Evolutionary conservation across 805 yeast genomes (phyloP).

Genomic region (Ogataea nakhonphanomensis): DNA sequence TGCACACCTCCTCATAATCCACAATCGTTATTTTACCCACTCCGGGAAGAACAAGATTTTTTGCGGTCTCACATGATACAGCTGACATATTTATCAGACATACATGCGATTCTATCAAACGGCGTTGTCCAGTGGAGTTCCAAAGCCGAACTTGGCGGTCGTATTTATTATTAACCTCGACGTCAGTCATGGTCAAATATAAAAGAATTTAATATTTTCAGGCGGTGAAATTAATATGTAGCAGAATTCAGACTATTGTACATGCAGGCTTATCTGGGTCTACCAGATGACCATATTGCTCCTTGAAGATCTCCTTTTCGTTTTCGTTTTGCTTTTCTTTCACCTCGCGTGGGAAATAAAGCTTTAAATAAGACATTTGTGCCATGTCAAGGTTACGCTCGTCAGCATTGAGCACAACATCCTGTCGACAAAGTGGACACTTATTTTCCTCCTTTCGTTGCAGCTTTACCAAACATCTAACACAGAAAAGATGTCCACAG

Average conservation of each 20-base stretch:
- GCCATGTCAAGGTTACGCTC: conserved; percentile 55
- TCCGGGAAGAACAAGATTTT: conserved; percentile 76
- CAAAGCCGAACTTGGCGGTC: conserved; percentile 89
- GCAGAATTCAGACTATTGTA: conserved; percentile 7
- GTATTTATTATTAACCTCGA: conserved; percentile 49
- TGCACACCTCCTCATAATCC: conserved; percentile 41
- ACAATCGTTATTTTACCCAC: conserved; percentile 59
- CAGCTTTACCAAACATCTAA: conserved; percentile 65
- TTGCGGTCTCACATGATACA: conserved; percentile 63
- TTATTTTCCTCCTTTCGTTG: conserved; percentile 55
- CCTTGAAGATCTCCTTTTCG: conserved; percentile 44
- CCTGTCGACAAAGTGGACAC: conserved; percentile 66
- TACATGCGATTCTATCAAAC: conserved; percentile 54
- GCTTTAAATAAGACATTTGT: conserved; percentile 49
- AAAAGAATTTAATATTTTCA: not conserved
- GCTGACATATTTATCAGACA: conserved; percentile 58
- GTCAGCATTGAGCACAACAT: conserved; percentile 56
- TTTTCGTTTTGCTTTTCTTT: conserved; percentile 59
- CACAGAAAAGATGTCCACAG: conserved; percentile 70
- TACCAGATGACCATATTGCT: conserved; percentile 34
- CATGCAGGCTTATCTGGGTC: conserved; percentile 30
- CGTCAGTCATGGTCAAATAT: conserved; percentile 26
- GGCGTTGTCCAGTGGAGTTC: conserved; percentile 73
- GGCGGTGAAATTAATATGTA: not conserved
- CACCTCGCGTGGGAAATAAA: conserved; percentile 64